Evolutionary conservation across 208 protist species (phyloP), one percentile per base, ranked within the genome.

Genomic region (Crithidia mellificae): DNA sequence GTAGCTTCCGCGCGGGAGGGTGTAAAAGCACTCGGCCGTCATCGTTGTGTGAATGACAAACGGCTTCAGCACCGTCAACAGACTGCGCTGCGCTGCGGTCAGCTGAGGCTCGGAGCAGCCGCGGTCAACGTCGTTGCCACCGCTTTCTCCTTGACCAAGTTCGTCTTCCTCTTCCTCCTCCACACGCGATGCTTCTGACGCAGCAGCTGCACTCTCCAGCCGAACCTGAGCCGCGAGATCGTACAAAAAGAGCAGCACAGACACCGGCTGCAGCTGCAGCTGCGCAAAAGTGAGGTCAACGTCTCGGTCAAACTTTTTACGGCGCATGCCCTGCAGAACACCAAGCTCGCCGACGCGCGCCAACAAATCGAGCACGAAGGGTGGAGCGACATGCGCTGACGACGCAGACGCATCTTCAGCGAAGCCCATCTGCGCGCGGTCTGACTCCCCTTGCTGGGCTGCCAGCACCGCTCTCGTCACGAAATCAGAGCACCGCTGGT

Each of bases 41-140:
- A 27, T 54, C 6, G 39, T 20, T 27, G 55, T 39, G 38, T 43
- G 54, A 6, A 66, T 9, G 1, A 76, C 19, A n/a, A 76, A 70
- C 8, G 56, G 63, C 46, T 50, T 17, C 17, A 76, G 53, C 30
- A 64, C 7, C 6, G 49, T 44, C 8, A 76, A 46, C 25, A 66
- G 29, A 5, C 30, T 15, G 25, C 4, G 19, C 46, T 61, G 70
- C 38, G 49, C 19, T 14, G 30, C 24, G 14, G 58, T 39, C 27
- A 51, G 63, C 15, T 41, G 51, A 30, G 29, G 38, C 9, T 44
- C 25, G 30, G n/a, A 3, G 49, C 63, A 17, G 51, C 25, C 50
- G 52, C 19, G 41, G 39, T 32, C 32, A 20, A 29, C 2, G 2
- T 32, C 2, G 64, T 29, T 46, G 52, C 7, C 30, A n/a, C 12